These are phyloP conservation scores for Ilyonectria mors-panacis DNA, from an alignment of 2,329 filamentous ascomycete species.

Conservation along the genomic window DNA sequence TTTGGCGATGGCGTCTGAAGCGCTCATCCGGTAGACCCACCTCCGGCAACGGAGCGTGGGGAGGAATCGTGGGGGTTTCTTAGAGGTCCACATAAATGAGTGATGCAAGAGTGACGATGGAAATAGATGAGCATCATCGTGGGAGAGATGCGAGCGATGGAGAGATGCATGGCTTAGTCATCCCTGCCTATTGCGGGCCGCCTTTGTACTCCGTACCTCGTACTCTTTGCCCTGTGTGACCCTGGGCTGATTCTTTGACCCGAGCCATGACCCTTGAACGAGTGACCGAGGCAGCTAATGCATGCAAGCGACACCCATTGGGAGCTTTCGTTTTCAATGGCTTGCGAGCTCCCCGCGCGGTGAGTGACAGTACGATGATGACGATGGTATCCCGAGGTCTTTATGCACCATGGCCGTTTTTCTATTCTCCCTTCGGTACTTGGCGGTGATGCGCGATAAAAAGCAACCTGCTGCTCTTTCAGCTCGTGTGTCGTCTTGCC, in stretches of 20 bases:
- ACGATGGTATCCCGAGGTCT: conserved; percentile 15
- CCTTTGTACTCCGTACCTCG: not conserved
- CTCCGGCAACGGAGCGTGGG: conserved; percentile 36
- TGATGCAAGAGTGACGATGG: conserved; percentile 32
- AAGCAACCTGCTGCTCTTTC: conserved; percentile 9
- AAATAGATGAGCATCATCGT: conserved; percentile 26
- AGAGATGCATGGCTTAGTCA: not conserved
- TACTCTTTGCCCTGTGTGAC: not conserved
- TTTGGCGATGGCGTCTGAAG: conserved; percentile 5
- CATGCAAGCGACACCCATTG: conserved; percentile 22
- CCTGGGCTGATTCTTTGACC: not conserved
- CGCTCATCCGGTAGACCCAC: conserved; percentile 32
- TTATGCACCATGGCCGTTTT: conserved; percentile 9
- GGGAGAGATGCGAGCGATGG: not conserved
- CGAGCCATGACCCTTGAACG: not conserved
- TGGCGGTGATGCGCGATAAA: conserved; percentile 19
- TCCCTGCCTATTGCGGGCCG: not conserved
- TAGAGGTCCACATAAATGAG: conserved; percentile 35
- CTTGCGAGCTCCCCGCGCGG: conserved; percentile 23
- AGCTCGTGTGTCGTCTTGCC: conserved; percentile 2
- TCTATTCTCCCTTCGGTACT: conserved; percentile 12
- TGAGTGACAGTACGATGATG: conserved; percentile 24
- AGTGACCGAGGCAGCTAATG: conserved; percentile 22
- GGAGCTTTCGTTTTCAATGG: conserved; percentile 15
- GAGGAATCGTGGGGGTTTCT: conserved; percentile 42